Evolutionary conservation across 2,329 filamentous ascomycete genomes (phyloP).

Genomic region (Aspergillus fructus): DNA sequence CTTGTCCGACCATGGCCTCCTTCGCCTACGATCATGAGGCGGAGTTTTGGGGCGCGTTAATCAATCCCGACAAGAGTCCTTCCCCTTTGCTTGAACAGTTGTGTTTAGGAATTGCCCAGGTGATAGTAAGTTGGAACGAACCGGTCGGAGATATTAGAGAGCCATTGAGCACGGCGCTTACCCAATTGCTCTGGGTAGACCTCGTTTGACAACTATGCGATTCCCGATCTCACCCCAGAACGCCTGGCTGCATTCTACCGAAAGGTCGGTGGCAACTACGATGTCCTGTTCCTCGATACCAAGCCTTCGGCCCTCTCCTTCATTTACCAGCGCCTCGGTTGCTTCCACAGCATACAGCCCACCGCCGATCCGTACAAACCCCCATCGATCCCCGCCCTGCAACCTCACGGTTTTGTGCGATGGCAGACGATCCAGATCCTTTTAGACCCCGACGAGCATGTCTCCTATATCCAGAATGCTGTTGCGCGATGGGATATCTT

Average conservation of each 20-base stretch:
- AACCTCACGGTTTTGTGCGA: conserved; percentile 78
- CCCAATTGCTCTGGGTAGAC: conserved; percentile 18
- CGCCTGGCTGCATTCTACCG: conserved; percentile 78
- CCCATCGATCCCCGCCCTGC: conserved; percentile 79
- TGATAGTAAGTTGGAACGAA: conserved; percentile 61
- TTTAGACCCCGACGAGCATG: conserved; percentile 83
- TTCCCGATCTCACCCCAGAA: conserved; percentile 54
- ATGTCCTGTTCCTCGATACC: conserved; percentile 75
- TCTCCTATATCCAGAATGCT: conserved; percentile 76
- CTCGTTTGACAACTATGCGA: conserved; percentile 34
- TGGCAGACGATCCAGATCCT: conserved; percentile 93
- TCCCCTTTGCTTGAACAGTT: conserved; percentile 67
- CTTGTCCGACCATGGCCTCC: conserved; percentile 30
- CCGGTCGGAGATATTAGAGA: not conserved
- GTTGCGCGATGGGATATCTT: conserved; percentile 74
- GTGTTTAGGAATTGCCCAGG: conserved; percentile 64
- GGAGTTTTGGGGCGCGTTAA: conserved; percentile 61
- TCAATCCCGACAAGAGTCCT: conserved; percentile 66
- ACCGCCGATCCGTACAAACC: conserved; percentile 66
- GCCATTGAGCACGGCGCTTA: conserved; percentile 2
- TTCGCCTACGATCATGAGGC: conserved; percentile 25
- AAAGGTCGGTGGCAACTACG: conserved; percentile 72
- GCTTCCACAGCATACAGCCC: conserved; percentile 82
- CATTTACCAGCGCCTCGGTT: conserved; percentile 89
- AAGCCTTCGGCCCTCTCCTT: conserved; percentile 76